Base-by-base conservation (phyloP, 2,329 filamentous ascomycete species). In the Penicillium palitans region DNA sequence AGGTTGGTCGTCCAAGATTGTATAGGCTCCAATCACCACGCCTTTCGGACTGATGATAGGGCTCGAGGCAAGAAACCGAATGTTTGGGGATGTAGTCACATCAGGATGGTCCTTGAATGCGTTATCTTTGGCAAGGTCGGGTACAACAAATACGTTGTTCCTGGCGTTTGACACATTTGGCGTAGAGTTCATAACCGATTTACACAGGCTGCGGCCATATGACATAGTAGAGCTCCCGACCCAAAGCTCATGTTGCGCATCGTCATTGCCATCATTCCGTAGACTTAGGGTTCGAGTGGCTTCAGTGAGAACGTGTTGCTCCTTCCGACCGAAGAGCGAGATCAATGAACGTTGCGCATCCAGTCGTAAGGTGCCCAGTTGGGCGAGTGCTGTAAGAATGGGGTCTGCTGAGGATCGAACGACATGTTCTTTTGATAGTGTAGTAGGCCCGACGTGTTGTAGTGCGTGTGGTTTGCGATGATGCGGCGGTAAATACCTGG, bases 11-110 rank as follows among this genome's bases (percentile, higher is more conserved):
- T 87, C 84, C 0, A 84, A 75, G 3, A 87, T 79, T 46, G 81
- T 80, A 61, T 84, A 86, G 5, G 79, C 78, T 15, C 86, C 86
- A 55, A 88, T 86, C 39, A 78, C 74, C 52, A 80, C 78, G 31
- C 82, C 79, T 50, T 78, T 79, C 1, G 78, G 79, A 4, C 81
- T 83, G 35, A 80, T 75, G 48, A 88, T 84, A 1, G 85, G 85
- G 1, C 86, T 83, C 10, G 79, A 80, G 8, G 81, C 80, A 57
- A 84, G 81, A 64, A 84, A 84, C 33, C 70, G 68, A 17, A 74
- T 56, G 29, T 71, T 63, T 2, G 71, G 70, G 21, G 58, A 56
- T 6, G 57, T 59, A 1, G 51, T 56, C 6, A 76, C 72, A 49
- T 73, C 69, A 13, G 58, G 60, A 48, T 69, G 68, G 39, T 68